Conservation (phyloP, 768 basidiomycete species). For the Lepiota brunneoincarnata region DNA sequence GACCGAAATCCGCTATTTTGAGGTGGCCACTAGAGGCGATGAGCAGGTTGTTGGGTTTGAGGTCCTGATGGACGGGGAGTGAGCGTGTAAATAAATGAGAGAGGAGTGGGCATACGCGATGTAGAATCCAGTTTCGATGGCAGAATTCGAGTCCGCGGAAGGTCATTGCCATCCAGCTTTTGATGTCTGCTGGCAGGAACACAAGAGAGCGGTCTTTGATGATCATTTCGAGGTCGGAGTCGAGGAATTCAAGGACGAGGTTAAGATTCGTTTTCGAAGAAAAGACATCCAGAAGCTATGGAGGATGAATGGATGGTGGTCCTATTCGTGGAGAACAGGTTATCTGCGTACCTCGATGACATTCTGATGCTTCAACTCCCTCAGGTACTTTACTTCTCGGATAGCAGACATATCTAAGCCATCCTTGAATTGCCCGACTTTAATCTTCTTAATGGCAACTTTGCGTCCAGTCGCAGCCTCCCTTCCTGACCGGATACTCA, state of each 20-base stretch:
- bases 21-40: conserved; percentile 88
- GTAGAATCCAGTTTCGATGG: conserved; percentile 90
- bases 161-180: conserved; percentile 99
- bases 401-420: conserved; percentile 99
- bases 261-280: conserved; percentile 96
- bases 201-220: conserved; percentile 92
- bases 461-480: conserved; percentile 74
- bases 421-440: conserved; percentile 95
- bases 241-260: conserved; percentile 94
- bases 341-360: conserved; percentile 74
- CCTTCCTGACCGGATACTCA: conserved; percentile 46
- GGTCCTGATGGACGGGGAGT: conserved; percentile 58
- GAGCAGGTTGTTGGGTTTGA: conserved; percentile 98
- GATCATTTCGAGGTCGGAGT: conserved; percentile 94
- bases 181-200: conserved; percentile 94
- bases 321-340: not conserved
- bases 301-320: not conserved
- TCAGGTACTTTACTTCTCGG: conserved; percentile 95
- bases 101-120: conserved; percentile 59
- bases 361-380: conserved; percentile 92
- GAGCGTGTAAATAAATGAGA: not conserved
- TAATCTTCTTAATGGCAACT: conserved; percentile 98
- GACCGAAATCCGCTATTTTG: conserved; percentile 98
- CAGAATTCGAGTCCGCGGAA: conserved; percentile 98
- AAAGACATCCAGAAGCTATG: conserved; percentile 92